These are phyloP conservation scores for Spatholobus suberectus DNA, from an alignment of 306 rosid genomes.

Conservation along the genomic window DNA sequence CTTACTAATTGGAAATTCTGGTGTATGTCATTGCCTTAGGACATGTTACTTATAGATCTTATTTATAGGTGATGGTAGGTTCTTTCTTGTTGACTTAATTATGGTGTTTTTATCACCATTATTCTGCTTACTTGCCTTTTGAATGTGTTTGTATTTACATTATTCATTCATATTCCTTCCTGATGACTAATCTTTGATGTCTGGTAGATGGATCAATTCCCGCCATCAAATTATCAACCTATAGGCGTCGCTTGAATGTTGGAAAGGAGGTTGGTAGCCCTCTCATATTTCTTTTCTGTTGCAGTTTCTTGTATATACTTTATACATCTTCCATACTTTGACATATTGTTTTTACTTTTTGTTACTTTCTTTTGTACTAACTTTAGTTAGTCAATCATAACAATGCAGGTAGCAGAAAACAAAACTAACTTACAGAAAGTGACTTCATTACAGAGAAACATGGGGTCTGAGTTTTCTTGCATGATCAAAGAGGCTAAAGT, in stretches of 20 bases:
- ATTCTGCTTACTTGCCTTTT: constrained; percentile 21
- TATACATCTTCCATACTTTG: constrained; percentile 7
- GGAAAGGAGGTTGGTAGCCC: constrained; percentile 62
- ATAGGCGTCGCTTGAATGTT: constrained; percentile 72
- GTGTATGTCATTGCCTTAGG: neutral
- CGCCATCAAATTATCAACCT: constrained; percentile 74
- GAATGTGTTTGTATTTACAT: constrained; percentile 35
- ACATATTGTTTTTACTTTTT: neutral
- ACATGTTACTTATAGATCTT: neutral
- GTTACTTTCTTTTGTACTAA: constrained; percentile 31
- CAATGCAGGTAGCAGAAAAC: constrained; percentile 54
- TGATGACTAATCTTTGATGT: constrained; percentile 35
- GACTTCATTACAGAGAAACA: constrained; percentile 65
- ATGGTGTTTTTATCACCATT: neutral
- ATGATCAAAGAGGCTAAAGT: constrained; percentile 79
- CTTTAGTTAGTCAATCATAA: constrained; percentile 18
- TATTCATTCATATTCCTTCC: constrained; percentile 12
- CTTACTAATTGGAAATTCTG: neutral
- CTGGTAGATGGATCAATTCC: constrained; percentile 86
- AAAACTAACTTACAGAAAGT: constrained; percentile 52
- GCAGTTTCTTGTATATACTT: neutral
- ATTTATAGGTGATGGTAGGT: neutral
- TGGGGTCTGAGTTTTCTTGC: constrained; percentile 82
- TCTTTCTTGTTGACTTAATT: constrained; percentile 19
- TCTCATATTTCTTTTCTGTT: neutral